Conservation (phyloP, 129 eudicot species). For the Erigeron canadensis region DNA sequence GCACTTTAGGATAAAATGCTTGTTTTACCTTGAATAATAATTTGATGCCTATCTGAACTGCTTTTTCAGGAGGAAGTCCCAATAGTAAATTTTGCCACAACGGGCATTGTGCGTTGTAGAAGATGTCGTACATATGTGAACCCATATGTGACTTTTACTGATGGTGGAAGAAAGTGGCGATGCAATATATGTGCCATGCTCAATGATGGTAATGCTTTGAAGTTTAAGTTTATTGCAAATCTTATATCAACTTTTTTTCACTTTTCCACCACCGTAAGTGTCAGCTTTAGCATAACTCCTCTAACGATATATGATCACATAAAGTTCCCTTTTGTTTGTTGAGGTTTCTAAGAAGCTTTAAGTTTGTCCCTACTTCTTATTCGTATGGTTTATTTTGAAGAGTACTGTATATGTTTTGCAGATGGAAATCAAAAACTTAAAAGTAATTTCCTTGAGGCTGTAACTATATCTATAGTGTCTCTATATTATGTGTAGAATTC, state of each 20-base stretch:
- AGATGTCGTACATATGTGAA: slow-evolving; percentile 94
- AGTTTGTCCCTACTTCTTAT: slow-evolving; percentile 4
- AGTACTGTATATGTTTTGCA: not conserved
- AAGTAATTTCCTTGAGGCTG: not conserved
- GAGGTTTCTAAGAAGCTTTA: slow-evolving; percentile 5
- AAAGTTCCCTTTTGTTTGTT: slow-evolving; percentile 11
- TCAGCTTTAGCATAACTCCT: slow-evolving; percentile 12
- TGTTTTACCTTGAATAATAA: slow-evolving; percentile 15
- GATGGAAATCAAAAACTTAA: not conserved
- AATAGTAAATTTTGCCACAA: slow-evolving; percentile 70
- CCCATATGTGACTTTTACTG: slow-evolving; percentile 81
- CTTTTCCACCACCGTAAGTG: slow-evolving; percentile 7
- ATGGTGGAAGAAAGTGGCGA: slow-evolving; percentile 90
- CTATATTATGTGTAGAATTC: not conserved
- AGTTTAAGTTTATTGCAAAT: slow-evolving; percentile 1
- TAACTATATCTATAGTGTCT: not conserved
- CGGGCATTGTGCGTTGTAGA: slow-evolving; percentile 88
- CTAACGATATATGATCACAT: slow-evolving; percentile 3
- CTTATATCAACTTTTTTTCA: not conserved
- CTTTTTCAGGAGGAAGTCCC: slow-evolving; percentile 86
- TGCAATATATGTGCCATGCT: slow-evolving; percentile 90
- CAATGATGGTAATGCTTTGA: slow-evolving; percentile 71
- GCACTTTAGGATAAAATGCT: slow-evolving; percentile 9
- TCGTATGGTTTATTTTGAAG: slow-evolving; percentile 4
- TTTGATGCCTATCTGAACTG: slow-evolving; percentile 20